phyloP scores from a whole-genome alignment of 1,284 basidiomycete genomes.

The Rhodofomes roseus region DNA sequence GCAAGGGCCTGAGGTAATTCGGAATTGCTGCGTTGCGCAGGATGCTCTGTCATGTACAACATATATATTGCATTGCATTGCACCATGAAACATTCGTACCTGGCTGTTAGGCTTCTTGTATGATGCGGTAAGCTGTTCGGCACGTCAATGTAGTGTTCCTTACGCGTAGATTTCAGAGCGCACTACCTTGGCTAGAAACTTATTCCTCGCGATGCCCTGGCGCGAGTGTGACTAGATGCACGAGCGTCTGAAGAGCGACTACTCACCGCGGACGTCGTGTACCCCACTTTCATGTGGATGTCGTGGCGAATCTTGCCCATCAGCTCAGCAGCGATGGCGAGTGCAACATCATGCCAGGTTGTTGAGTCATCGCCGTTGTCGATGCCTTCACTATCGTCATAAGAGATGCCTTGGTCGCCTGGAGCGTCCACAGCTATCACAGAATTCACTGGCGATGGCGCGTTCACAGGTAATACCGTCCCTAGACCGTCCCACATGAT shows the following conservation, averaged over 20 bases:
- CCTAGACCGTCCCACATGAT: constrained; percentile 68
- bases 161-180: background rate
- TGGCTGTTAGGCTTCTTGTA: constrained; percentile 89
- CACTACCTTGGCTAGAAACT: constrained; percentile 86
- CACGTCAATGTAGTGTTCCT: background rate
- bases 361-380: constrained; percentile 32
- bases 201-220: constrained; percentile 90
- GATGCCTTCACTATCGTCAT: constrained; percentile 12
- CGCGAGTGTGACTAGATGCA: background rate
- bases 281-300: constrained; percentile 75
- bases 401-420: constrained; percentile 4
- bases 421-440: constrained; percentile 10
- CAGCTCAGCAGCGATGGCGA: constrained; percentile 86
- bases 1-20: constrained; percentile 74
- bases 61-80: background rate
- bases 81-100: constrained; percentile 33
- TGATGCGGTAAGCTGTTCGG: constrained; percentile 72
- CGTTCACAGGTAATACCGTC: constrained; percentile 65
- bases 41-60: constrained; percentile 57
- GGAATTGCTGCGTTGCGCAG: constrained; percentile 82
- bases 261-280: constrained; percentile 90
- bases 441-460: constrained; percentile 23
- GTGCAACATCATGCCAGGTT: constrained; percentile 91
- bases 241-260: background rate
- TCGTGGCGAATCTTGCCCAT: constrained; percentile 77